These are phyloP conservation scores for Blastocladiella emersonii DNA, from an alignment of 371 early-diverging fungal species.

Conservation along the genomic window DNA sequence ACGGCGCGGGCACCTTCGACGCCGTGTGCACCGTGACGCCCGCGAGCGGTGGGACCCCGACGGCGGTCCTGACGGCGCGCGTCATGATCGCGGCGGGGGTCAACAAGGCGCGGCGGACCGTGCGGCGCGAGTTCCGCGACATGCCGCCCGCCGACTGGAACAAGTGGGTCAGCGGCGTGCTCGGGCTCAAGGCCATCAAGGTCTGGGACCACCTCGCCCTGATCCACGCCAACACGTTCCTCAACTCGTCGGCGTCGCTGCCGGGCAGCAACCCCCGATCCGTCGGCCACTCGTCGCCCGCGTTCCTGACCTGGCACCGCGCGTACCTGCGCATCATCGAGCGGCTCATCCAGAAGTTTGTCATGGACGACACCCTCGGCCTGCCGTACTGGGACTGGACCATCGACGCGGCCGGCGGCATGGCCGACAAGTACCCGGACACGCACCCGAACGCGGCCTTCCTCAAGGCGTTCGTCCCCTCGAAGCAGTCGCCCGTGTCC, in stretches of 20 bases:
- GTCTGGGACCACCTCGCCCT: conserved; percentile 4
- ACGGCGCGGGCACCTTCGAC: background rate
- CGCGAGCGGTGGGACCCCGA: background rate
- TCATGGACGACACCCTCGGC: background rate
- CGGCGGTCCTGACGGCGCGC: background rate
- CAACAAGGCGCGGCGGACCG: background rate
- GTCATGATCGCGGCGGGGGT: background rate
- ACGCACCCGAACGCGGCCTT: background rate
- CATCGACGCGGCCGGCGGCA: background rate
- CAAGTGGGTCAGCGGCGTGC: too few relatives aligned
- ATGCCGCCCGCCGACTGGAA: background rate
- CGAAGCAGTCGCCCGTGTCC: background rate
- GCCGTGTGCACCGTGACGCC: background rate
- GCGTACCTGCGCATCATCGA: background rate
- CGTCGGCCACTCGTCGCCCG: background rate
- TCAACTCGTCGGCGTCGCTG: background rate
- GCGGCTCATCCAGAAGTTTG: background rate
- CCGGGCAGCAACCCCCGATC: background rate
- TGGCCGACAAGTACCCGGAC: background rate
- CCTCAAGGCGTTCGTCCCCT: background rate
- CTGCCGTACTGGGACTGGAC: conserved; percentile 6
- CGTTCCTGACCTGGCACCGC: conserved; percentile 6
- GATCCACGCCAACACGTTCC: background rate
- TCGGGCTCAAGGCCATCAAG: background rate
- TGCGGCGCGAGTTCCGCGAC: conserved; percentile 4